These are phyloP conservation scores for Penicillium sp. DNA, from an alignment of 2,329 filamentous ascomycete species.

Conservation along the genomic window DNA sequence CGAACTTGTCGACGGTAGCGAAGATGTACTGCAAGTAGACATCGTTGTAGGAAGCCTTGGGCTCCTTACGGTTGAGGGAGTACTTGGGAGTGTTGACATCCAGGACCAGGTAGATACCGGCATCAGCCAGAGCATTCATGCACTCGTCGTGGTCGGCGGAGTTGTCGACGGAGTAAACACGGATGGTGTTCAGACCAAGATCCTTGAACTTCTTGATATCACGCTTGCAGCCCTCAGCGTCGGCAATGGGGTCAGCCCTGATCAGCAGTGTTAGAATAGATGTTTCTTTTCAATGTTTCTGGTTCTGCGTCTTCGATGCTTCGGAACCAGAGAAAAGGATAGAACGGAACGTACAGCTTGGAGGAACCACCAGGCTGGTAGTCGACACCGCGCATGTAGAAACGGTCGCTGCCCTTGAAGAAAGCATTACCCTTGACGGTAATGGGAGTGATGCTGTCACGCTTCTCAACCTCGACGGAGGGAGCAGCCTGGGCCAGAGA, in stretches of 20 bases:
- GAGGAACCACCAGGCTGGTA: slow-evolving; percentile 70
- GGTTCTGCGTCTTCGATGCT: no score
- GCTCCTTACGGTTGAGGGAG: slow-evolving; percentile 78
- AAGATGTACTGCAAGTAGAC: slow-evolving; percentile 85
- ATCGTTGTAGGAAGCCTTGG: slow-evolving; percentile 80
- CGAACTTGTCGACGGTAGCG: slow-evolving; percentile 83
- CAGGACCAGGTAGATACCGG: slow-evolving; percentile 88
- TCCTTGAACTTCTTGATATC: slow-evolving; percentile 83
- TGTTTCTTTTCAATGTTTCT: no score
- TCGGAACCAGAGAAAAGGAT: no score
- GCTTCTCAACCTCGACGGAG: slow-evolving; percentile 47
- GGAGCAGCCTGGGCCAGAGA: slow-evolving; percentile 52
- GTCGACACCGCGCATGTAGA: slow-evolving; percentile 61
- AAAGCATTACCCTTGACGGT: slow-evolving; percentile 69
- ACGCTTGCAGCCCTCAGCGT: slow-evolving; percentile 71
- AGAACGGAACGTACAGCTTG: slow-evolving; percentile 46
- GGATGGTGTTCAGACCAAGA: slow-evolving; percentile 86
- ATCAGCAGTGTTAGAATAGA: background rate
- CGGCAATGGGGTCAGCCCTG: slow-evolving; percentile 72
- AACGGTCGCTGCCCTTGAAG: slow-evolving; percentile 64
- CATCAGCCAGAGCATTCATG: slow-evolving; percentile 79
- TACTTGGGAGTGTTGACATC: slow-evolving; percentile 92
- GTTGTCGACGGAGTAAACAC: slow-evolving; percentile 93
- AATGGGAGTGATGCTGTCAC: slow-evolving; percentile 57
- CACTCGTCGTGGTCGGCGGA: slow-evolving; percentile 78